These are phyloP conservation scores for Danielia oregonensis DNA, from an alignment of 805 yeast genomes.

Conservation along the genomic window DNA sequence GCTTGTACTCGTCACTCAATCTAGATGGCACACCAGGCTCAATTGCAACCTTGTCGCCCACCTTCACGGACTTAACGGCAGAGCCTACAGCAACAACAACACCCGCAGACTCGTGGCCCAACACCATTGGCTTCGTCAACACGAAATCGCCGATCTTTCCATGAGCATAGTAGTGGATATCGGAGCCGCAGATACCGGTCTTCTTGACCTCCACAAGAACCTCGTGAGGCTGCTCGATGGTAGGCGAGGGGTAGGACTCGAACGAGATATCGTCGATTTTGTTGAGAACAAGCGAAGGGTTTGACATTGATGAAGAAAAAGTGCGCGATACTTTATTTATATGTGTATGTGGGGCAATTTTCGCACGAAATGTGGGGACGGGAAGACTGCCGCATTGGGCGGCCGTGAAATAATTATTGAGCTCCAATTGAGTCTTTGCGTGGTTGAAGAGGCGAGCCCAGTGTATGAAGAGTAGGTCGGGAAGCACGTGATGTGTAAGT, in stretches of 20 bases:
- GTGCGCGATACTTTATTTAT: neutral
- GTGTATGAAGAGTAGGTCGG: too few species aligned
- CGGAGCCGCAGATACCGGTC: conserved; percentile 88
- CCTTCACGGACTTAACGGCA: conserved; percentile 58
- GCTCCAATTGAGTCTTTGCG: too few species aligned
- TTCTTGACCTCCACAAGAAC: conserved; percentile 74
- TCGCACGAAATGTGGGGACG: neutral
- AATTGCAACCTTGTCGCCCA: conserved; percentile 84
- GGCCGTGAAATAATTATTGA: too few species aligned
- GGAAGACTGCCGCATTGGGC: too few species aligned
- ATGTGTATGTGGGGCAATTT: neutral
- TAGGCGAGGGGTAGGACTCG: conserved; percentile 68
- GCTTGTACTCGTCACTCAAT: conserved; percentile 67
- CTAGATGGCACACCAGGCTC: conserved; percentile 90
- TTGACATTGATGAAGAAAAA: conserved; percentile 15
- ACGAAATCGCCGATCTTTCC: conserved; percentile 78
- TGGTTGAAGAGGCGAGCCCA: too few species aligned
- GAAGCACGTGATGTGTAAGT: too few species aligned
- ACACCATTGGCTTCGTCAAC: conserved; percentile 73
- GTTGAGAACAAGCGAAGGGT: conserved; percentile 61
- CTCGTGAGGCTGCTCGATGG: conserved; percentile 55
- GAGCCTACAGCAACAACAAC: conserved; percentile 67
- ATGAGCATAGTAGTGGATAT: conserved; percentile 75
- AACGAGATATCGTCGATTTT: conserved; percentile 59
- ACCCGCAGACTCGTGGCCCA: conserved; percentile 89